These are phyloP conservation scores for Auxenochlorella protothecoides DNA, from an alignment of 139 green algal species.

Conservation along the genomic window DNA sequence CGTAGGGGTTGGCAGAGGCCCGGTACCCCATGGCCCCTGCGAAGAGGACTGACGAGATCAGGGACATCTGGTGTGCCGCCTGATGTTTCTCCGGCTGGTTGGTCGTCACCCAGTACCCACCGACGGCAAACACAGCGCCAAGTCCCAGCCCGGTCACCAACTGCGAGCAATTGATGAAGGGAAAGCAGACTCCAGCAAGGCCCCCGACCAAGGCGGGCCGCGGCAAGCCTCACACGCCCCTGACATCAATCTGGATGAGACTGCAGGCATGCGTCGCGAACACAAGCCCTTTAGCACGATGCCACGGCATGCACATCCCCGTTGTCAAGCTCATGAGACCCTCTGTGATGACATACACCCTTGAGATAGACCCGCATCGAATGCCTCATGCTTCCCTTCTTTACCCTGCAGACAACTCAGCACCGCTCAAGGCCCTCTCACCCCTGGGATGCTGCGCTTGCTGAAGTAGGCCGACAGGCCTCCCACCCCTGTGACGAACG, in stretches of 20 bases:
- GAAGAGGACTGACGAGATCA: constrained; percentile 8
- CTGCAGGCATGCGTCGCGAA: too few species aligned
- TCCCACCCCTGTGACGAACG: constrained; percentile 17
- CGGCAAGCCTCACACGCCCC: too few species aligned
- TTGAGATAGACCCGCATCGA: too few species aligned
- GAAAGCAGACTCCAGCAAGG: background rate
- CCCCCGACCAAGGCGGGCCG: too few species aligned
- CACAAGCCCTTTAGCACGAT: too few species aligned
- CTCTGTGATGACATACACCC: too few species aligned
- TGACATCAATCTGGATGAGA: too few species aligned
- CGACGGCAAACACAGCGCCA: constrained; percentile 4
- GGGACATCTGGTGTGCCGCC: constrained; percentile 18
- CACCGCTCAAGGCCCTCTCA: background rate
- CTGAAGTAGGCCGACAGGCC: background rate
- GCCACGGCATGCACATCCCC: too few species aligned
- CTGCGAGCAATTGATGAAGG: background rate
- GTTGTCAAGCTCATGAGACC: too few species aligned
- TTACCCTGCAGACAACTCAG: too few species aligned
- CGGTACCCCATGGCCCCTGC: constrained; percentile 22
- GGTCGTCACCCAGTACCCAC: constrained; percentile 1
- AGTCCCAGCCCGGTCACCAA: constrained; percentile 2
- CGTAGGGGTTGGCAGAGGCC: constrained; percentile 15
- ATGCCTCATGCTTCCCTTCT: too few species aligned
- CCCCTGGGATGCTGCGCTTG: background rate
- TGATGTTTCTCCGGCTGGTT: constrained; percentile 10